Conservation (phyloP, 768 basidiomycete genomes). For the Nidularia sp. region DNA sequence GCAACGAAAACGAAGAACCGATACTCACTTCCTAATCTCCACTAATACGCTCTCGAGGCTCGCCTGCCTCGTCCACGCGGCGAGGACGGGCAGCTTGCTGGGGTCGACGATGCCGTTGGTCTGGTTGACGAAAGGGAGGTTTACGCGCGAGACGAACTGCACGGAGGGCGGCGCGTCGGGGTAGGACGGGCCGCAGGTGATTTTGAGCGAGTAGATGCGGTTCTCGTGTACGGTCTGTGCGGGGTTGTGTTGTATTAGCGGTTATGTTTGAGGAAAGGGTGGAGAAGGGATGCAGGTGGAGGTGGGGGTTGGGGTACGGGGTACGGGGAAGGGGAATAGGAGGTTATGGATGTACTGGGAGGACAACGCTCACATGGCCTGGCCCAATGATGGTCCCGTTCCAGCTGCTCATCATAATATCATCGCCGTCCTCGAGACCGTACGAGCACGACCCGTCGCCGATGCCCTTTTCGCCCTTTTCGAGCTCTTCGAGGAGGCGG, state of each 20-base stretch:
- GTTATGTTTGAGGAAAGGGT: background rate
- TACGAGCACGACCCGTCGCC: constrained; percentile 98
- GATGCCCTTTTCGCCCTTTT: constrained; percentile 99
- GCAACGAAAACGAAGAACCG: background rate
- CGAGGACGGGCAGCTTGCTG: constrained; percentile 64
- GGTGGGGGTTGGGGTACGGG: background rate
- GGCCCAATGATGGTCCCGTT: constrained; percentile 99
- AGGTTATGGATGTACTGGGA: background rate
- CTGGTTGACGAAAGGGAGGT: constrained; percentile 86
- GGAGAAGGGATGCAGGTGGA: background rate
- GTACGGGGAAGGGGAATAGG: background rate
- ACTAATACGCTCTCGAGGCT: constrained; percentile 89
- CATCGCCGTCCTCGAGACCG: constrained; percentile 91
- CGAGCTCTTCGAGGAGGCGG: constrained; percentile 94
- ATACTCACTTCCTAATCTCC: constrained; percentile 83
- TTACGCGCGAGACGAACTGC: constrained; percentile 85
- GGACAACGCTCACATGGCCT: constrained; percentile 69
- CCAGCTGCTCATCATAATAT: constrained; percentile 98
- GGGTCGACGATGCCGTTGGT: constrained; percentile 76
- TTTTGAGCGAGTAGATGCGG: constrained; percentile 94
- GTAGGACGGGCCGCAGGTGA: constrained; percentile 74
- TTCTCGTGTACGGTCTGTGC: constrained; percentile 95
- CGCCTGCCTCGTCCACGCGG: constrained; percentile 68
- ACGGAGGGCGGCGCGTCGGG: constrained; percentile 78
- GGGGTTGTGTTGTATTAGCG: constrained; percentile 3